Evolutionary conservation across 2,329 filamentous ascomycete species (phyloP).

Genomic region (Didymella pinodella): DNA sequence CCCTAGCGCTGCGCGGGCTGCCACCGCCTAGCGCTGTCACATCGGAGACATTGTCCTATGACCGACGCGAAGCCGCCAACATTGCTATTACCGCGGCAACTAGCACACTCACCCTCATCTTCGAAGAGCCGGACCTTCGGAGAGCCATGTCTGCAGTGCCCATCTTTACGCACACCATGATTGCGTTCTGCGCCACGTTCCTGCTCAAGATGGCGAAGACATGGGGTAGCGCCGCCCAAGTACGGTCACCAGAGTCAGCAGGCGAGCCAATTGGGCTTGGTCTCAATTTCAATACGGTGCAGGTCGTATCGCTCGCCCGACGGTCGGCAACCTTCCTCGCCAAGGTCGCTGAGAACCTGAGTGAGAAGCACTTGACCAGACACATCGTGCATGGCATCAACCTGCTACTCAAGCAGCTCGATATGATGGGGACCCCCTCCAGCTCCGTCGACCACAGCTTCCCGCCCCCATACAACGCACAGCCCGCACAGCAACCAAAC

Average conservation of each 20-base stretch:
- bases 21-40: constrained; percentile 56
- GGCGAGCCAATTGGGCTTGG: constrained; percentile 39
- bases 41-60: constrained; percentile 54
- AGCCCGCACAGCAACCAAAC: constrained; percentile 7
- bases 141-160: constrained; percentile 57
- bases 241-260: constrained; percentile 35
- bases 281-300: constrained; percentile 43
- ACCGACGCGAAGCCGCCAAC: constrained; percentile 51
- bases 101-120: constrained; percentile 57
- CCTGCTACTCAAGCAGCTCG: constrained; percentile 38
- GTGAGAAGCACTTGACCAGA: constrained; percentile 41
- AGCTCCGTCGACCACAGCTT: constrained; percentile 17
- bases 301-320: constrained; percentile 39
- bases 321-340: constrained; percentile 38
- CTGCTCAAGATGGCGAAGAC: constrained; percentile 59
- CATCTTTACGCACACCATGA: constrained; percentile 62
- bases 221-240: constrained; percentile 50
- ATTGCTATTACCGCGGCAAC: constrained; percentile 58
- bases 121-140: constrained; percentile 56
- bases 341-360: constrained; percentile 39
- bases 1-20: constrained; percentile 55
- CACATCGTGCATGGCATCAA: constrained; percentile 44
- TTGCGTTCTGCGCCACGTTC: constrained; percentile 61
- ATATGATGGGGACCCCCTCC: constrained; percentile 33
- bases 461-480: constrained; percentile 11